These are phyloP conservation scores for Jackrogersella multiformis DNA, from an alignment of 495 filamentous ascomycete species.

Conservation along the genomic window DNA sequence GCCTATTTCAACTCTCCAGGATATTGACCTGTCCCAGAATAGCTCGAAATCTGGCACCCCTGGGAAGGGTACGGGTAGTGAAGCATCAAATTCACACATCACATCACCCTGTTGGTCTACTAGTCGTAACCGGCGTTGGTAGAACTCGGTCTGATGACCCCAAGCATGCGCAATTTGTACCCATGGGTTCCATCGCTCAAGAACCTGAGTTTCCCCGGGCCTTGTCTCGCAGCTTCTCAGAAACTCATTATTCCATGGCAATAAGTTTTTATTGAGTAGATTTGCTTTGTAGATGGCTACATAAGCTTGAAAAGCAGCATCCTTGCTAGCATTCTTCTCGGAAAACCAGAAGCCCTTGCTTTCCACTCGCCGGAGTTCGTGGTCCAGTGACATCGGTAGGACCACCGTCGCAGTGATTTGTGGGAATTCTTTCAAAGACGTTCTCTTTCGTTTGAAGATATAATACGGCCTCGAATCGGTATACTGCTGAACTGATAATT, in stretches of 20 bases:
- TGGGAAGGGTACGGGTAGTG: slow-evolving; percentile 57
- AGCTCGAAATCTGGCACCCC: slow-evolving; percentile 55
- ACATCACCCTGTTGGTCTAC: slow-evolving; percentile 44
- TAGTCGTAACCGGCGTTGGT: slow-evolving; percentile 44
- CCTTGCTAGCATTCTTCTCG: slow-evolving; percentile 79
- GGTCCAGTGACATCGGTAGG: slow-evolving; percentile 75
- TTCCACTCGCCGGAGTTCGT: slow-evolving; percentile 63
- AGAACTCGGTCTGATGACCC: slow-evolving; percentile 45
- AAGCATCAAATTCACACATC: slow-evolving; percentile 54
- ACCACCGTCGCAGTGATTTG: slow-evolving; percentile 64
- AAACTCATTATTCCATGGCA: slow-evolving; percentile 64
- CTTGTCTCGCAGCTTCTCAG: slow-evolving; percentile 54
- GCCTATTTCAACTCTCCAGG: slow-evolving; percentile 52
- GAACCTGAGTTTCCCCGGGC: slow-evolving; percentile 60
- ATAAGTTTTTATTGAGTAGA: slow-evolving; percentile 79
- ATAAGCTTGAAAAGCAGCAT: slow-evolving; percentile 88
- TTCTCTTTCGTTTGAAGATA: slow-evolving; percentile 41
- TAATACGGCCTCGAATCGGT: slow-evolving; percentile 62
- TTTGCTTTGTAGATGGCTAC: slow-evolving; percentile 71
- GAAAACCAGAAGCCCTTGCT: slow-evolving; percentile 70
- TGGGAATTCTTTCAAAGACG: slow-evolving; percentile 39
- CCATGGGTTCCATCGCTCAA: slow-evolving; percentile 73
- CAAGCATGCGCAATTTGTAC: slow-evolving; percentile 65
- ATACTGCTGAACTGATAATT: slow-evolving; percentile 66
- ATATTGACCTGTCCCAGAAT: slow-evolving; percentile 59